Conservation (phyloP, 306 rosid species). For the Medicago ruthenica region DNA sequence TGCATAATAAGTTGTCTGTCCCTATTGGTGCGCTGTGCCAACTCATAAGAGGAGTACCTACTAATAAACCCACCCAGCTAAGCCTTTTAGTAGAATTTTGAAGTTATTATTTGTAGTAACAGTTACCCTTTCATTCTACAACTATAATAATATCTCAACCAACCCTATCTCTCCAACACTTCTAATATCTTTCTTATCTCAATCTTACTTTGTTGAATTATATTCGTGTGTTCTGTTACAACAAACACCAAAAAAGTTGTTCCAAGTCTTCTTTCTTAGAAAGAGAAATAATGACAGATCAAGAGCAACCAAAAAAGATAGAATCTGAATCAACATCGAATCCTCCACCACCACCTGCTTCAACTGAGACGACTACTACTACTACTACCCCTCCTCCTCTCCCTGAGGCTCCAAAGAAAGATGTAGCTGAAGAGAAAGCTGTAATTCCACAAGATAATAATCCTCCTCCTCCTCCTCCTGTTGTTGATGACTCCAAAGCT, state of each 20-base stretch:
- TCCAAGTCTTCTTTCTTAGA: not conserved
- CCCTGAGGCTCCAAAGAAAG: constrained; percentile 54
- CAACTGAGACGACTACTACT: constrained; percentile 14
- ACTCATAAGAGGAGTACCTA: constrained; percentile 48
- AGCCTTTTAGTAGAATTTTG: constrained; percentile 31
- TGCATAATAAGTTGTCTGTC: not conserved
- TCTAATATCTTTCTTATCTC: not conserved
- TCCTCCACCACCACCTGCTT: constrained; percentile 42
- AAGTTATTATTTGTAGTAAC: constrained; percentile 4
- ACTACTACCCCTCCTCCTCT: not conserved
- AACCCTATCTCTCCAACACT: constrained; percentile 17
- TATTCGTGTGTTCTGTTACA: not conserved
- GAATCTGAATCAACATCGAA: constrained; percentile 48
- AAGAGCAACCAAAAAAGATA: constrained; percentile 55
- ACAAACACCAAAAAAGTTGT: not conserved
- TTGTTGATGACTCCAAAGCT: constrained; percentile 66
- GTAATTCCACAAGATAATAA: constrained; percentile 57
- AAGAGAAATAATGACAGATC: constrained; percentile 60
- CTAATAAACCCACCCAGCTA: constrained; percentile 48
- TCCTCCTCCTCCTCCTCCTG: constrained; percentile 31
- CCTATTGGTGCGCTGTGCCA: constrained; percentile 48
- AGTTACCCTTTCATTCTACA: constrained; percentile 47
- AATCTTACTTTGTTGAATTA: too few species aligned
- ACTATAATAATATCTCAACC: constrained; percentile 46
- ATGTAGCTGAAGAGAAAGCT: constrained; percentile 69